Evolutionary conservation across 2,329 filamentous ascomycete genomes (phyloP).

Genomic region (Lasiodiplodia sp.): DNA sequence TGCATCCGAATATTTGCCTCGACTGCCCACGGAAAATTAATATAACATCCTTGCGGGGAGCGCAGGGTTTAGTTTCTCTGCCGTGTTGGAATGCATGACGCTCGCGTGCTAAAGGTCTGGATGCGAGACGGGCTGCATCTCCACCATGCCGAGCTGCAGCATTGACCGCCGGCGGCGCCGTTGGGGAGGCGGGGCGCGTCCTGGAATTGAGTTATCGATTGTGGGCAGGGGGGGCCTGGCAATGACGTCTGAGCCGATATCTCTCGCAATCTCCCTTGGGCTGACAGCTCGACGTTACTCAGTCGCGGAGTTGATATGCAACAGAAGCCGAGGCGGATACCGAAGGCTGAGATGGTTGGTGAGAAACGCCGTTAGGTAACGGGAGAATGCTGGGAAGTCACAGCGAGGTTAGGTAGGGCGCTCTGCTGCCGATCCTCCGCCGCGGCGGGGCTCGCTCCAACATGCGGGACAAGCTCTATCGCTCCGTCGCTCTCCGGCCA

Average conservation of each 20-base stretch:
- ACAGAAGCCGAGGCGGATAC: slow-evolving; percentile 9
- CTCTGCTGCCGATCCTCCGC: slow-evolving; percentile 15
- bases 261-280: neutral
- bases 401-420: slow-evolving; percentile 19
- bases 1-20: too few species aligned
- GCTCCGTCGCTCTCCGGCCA: slow-evolving; percentile 11
- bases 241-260: slow-evolving; percentile 13
- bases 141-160: neutral
- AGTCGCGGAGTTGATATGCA: neutral
- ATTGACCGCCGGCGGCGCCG: slow-evolving; percentile 12
- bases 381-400: neutral
- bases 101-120: too few species aligned
- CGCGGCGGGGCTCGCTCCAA: slow-evolving; percentile 6
- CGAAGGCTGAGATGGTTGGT: neutral
- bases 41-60: too few species aligned
- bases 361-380: slow-evolving; percentile 21
- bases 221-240: slow-evolving; percentile 1
- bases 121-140: neutral
- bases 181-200: slow-evolving; percentile 11
- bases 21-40: too few species aligned
- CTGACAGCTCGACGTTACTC: slow-evolving; percentile 8
- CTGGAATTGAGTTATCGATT: slow-evolving; percentile 3
- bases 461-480: slow-evolving; percentile 19
- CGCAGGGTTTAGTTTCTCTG: too few species aligned
- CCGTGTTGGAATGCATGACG: too few species aligned